Conservation (phyloP, 202 grass and related monocot genomes). For the Schoenoplectus triqueter region DNA sequence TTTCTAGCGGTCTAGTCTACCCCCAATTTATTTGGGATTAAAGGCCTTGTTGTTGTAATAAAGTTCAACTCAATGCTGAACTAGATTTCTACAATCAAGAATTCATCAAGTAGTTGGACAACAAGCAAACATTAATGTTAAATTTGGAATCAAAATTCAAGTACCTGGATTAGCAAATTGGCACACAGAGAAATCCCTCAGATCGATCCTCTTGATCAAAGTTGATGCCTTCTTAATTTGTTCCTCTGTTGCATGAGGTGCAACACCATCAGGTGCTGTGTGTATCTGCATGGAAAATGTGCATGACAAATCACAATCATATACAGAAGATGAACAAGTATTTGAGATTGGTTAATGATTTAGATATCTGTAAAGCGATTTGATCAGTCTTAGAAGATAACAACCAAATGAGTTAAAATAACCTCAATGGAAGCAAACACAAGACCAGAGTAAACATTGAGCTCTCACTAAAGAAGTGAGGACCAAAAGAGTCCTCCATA, state of each 20-base stretch:
- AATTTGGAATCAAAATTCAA: conserved; percentile 1
- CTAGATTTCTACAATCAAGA: not conserved
- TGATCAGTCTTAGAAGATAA: not conserved
- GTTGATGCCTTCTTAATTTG: conserved; percentile 80
- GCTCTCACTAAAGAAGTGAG: not conserved
- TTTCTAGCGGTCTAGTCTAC: no score
- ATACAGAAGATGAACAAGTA: conserved; percentile 6
- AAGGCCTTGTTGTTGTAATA: no score
- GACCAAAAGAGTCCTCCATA: not conserved
- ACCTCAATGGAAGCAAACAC: conserved; percentile 1
- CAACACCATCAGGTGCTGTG: conserved; percentile 48
- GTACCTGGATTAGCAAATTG: conserved; percentile 88
- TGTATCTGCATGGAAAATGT: conserved; percentile 62
- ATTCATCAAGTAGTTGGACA: not conserved
- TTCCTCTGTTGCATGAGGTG: conserved; percentile 72
- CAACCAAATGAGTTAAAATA: conserved; percentile 20
- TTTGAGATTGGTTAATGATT: not conserved
- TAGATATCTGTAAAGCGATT: not conserved
- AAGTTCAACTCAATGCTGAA: not conserved
- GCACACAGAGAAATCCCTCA: conserved; percentile 70
- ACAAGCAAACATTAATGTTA: not conserved
- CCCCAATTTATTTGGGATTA: no score
- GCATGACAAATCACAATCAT: not conserved
- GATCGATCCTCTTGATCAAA: conserved; percentile 73
- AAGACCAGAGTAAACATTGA: not conserved